Evolutionary conservation across 306 rosid genomes (phyloP).

Genomic region (Calophaca sinica): DNA sequence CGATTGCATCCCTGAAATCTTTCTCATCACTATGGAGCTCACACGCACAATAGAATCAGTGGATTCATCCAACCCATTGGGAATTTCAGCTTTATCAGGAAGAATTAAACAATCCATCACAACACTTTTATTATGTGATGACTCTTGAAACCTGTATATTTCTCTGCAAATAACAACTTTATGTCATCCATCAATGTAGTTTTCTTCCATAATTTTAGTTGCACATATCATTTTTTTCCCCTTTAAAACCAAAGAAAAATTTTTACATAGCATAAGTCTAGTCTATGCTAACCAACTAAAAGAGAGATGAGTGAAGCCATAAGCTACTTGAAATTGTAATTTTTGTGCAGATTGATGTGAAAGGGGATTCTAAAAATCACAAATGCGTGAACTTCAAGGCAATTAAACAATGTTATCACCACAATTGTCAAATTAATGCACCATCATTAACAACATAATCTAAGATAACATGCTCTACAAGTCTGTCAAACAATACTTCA

Average conservation of each 20-base stretch:
- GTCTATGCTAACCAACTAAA: not conserved
- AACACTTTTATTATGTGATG: slow-evolving; percentile 57
- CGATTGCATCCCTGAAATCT: slow-evolving; percentile 80
- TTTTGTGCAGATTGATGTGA: slow-evolving; percentile 21
- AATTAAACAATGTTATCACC: not conserved
- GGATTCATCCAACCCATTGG: slow-evolving; percentile 59
- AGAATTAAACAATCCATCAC: slow-evolving; percentile 75
- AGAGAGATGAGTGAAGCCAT: slow-evolving; percentile 6
- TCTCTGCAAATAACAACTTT: slow-evolving; percentile 66
- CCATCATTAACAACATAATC: slow-evolving; percentile 10
- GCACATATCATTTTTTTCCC: not conserved
- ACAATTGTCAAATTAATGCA: slow-evolving; percentile 10
- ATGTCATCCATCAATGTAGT: slow-evolving; percentile 34
- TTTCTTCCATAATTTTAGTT: slow-evolving; percentile 9
- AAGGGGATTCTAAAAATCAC: not conserved
- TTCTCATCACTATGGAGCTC: slow-evolving; percentile 76
- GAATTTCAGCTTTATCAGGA: slow-evolving; percentile 69
- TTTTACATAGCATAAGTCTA: not conserved
- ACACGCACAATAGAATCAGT: slow-evolving; percentile 64
- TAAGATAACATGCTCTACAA: slow-evolving; percentile 10
- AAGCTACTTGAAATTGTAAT: not conserved
- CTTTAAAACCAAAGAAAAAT: slow-evolving; percentile 5
- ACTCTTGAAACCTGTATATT: slow-evolving; percentile 71
- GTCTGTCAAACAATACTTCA: not conserved
- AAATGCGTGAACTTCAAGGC: not conserved